Percentiles rank a stretch among this genome's conserved stretches.
Conservation (phyloP, 140 eudicot genomes). For the Cichorium intybus region DNA sequence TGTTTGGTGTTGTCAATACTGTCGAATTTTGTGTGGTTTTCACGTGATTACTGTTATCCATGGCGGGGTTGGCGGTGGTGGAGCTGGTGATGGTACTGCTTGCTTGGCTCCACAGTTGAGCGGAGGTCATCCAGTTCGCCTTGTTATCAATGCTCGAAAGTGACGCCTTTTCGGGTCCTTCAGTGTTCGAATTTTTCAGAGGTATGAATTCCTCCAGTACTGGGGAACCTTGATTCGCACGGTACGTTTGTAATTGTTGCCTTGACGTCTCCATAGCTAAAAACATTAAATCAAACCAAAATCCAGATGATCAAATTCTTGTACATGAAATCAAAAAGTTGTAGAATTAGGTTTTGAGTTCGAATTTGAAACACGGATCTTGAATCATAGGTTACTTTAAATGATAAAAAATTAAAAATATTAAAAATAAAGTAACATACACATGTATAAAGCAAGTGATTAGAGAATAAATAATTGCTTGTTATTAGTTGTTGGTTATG, state of each 20-base stretch:
- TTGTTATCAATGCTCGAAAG: slow-evolving; percentile 48
- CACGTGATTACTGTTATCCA: slow-evolving; percentile 20
- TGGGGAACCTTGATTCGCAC: slow-evolving; percentile 53
- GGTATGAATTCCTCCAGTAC: slow-evolving; percentile 93
- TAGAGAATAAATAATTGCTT: slow-evolving; percentile 22
- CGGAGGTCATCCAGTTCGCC: slow-evolving; percentile 94
- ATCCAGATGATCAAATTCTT: background rate
- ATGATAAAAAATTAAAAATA: slow-evolving; percentile 25
- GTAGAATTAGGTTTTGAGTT: slow-evolving; percentile 18
- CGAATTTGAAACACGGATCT: slow-evolving; percentile 19
- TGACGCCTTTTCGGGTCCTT: slow-evolving; percentile 38
- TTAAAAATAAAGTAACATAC: slow-evolving; percentile 28
- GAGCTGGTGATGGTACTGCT: slow-evolving; percentile 16
- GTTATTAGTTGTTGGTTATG: slow-evolving; percentile 17
- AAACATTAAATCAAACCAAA: background rate
- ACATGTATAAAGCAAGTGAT: slow-evolving; percentile 30
- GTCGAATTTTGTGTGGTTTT: slow-evolving; percentile 30
- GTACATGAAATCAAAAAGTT: background rate
- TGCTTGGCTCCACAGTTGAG: slow-evolving; percentile 86
- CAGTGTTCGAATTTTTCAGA: slow-evolving; percentile 40
- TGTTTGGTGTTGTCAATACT: slow-evolving; percentile 33
- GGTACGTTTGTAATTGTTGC: slow-evolving; percentile 69
- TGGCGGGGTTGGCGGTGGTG: background rate
- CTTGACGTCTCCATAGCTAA: slow-evolving; percentile 94
- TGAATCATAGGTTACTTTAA: slow-evolving; percentile 32